Evolutionary conservation across 1,139 yeast species (phyloP).

Genomic region (Maudiozyma humilis): DNA sequence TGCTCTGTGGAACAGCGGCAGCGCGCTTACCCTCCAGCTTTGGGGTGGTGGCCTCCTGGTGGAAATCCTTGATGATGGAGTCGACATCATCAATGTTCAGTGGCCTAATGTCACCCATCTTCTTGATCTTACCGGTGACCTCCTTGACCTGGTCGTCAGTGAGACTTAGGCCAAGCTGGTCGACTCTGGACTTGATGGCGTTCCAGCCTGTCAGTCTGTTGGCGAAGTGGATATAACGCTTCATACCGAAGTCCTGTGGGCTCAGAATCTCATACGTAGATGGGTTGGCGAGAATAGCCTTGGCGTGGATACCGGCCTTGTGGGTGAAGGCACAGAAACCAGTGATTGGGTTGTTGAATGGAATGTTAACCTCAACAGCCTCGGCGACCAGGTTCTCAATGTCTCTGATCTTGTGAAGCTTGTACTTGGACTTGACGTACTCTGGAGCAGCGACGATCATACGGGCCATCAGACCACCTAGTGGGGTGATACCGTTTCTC

Average conservation of each 20-base stretch:
- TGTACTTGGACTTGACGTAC: slow-evolving; percentile 88
- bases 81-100: slow-evolving; percentile 95
- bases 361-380: slow-evolving; percentile 92
- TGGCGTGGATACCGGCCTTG: slow-evolving; percentile 98
- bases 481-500: slow-evolving; percentile 95
- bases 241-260: slow-evolving; percentile 90
- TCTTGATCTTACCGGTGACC: slow-evolving; percentile 85
- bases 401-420: slow-evolving; percentile 91
- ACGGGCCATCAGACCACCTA: slow-evolving; percentile 97
- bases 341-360: slow-evolving; percentile 96
- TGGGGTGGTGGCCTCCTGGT: slow-evolving; percentile 54
- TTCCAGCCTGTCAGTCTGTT: slow-evolving; percentile 98
- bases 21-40: slow-evolving; percentile 22
- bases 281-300: slow-evolving; percentile 96
- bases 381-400: slow-evolving; percentile 93
- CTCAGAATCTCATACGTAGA: slow-evolving; percentile 93
- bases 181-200: slow-evolving; percentile 96
- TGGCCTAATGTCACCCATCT: slow-evolving; percentile 90
- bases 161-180: slow-evolving; percentile 82
- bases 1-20: slow-evolving; percentile 14
- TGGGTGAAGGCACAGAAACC: slow-evolving; percentile 99
- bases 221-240: slow-evolving; percentile 93
- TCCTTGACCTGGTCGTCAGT: slow-evolving; percentile 92
- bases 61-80: slow-evolving; percentile 90
- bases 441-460: slow-evolving; percentile 99